These are phyloP conservation scores for Russula lepida DNA, from an alignment of 768 basidiomycete species.

Conservation along the genomic window DNA sequence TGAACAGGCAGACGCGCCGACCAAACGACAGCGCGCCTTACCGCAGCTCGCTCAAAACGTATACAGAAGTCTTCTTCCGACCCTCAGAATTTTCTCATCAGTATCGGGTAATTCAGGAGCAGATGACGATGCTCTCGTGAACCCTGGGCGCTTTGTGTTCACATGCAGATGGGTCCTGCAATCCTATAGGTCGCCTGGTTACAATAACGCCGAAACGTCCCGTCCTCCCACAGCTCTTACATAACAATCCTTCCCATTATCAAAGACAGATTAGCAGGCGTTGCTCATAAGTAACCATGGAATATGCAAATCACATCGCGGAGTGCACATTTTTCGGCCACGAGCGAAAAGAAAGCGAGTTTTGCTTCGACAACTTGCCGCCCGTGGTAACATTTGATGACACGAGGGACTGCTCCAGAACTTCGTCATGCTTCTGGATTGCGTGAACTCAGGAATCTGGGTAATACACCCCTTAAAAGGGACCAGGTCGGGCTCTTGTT, in stretches of 20 bases:
- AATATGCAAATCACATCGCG: constrained; percentile 9
- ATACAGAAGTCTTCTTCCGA: background rate
- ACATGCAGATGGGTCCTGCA: background rate
- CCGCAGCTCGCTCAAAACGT: constrained; percentile 4
- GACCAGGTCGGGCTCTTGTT: constrained; percentile 10
- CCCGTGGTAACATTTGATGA: constrained; percentile 7
- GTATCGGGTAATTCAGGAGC: background rate
- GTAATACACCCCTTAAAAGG: constrained; percentile 19
- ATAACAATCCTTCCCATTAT: constrained; percentile 10
- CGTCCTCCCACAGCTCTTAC: constrained; percentile 12
- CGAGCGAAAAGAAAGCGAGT: constrained; percentile 10
- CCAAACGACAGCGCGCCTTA: background rate
- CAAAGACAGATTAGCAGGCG: background rate
- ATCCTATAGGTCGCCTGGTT: constrained; percentile 5
- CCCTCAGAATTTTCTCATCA: constrained; percentile 7
- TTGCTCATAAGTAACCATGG: background rate
- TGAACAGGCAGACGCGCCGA: constrained; percentile 1
- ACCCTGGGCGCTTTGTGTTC: constrained; percentile 2
- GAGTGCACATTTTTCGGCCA: constrained; percentile 11
- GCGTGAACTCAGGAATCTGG: constrained; percentile 16
- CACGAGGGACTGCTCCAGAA: constrained; percentile 10
- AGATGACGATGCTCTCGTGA: background rate
- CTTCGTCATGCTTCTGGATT: constrained; percentile 9
- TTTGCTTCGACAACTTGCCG: constrained; percentile 12
- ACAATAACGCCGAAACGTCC: constrained; percentile 7